Base-by-base conservation (phyloP, 2,329 filamentous ascomycete species). In the Trichoderma sp. region DNA sequence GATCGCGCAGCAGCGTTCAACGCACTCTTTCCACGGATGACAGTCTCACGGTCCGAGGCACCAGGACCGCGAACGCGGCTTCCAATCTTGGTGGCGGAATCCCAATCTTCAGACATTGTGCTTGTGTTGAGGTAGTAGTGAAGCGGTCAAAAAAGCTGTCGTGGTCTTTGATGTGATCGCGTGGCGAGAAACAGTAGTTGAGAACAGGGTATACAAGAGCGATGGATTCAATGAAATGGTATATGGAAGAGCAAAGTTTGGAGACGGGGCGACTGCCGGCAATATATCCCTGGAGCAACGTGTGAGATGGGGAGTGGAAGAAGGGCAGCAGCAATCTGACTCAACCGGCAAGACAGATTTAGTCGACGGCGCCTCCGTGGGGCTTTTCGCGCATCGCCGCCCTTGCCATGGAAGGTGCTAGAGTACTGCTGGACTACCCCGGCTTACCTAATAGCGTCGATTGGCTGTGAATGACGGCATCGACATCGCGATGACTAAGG, bases 71-170 rank as follows among this genome's bases (percentile, higher is more conserved):
- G 89, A 78, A 87, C 88, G 83, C 92, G 95, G 88, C 89, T 93
- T 78, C 96, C 96, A 79, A 99, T 98, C 87, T 96, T 97, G 83
- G 94, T 97, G 75, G 92, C 89, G 75, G 84, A 82, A 76, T 97
- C 92, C 94, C 95, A 98, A 77, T 97, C 81, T 75, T 52, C 53
- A 60, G 83, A 81, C 87, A 91, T 89, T 64, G 77, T 89, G 89
- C 88, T 58, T 19, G 21, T 35, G 58, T 57, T 40, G 37, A 29
- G n/a, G 55, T 58, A 21, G 29, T 49, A 21, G 21, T 31, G 29
- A 33, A 67, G 64, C 64, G 64, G 64, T 67, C 64, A 67, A 21
- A 67, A 58, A 16, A 14, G 16, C 14, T 19, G 40, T 37, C 1
- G 21, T 87, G 75, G 75, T 81, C 70, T 73, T 74, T 70, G 52